phyloP scores from a whole-genome alignment of 1,284 basidiomycete genomes.

The Trichosporon sp. region DNA sequence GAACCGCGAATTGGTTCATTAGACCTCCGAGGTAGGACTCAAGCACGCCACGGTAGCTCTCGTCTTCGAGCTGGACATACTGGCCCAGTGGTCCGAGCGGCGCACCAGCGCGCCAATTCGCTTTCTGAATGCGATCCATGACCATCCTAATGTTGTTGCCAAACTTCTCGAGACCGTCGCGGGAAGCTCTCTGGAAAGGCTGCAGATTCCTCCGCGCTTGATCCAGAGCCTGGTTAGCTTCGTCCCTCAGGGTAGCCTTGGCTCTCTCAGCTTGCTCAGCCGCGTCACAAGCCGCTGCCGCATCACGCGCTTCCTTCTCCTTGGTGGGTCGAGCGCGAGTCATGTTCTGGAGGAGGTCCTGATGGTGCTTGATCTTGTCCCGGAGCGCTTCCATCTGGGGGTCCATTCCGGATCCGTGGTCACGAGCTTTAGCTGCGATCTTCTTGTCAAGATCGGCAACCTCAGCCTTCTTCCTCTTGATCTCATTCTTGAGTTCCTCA shows the following conservation, averaged over 20 bases:
- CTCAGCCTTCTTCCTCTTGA: slow-evolving; percentile 1
- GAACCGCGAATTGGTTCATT: slow-evolving; percentile 77
- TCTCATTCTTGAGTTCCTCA: background rate
- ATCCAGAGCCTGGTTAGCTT: background rate
- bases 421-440: background rate
- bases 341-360: slow-evolving; percentile 24
- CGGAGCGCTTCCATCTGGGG: slow-evolving; percentile 2
- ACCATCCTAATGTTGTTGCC: slow-evolving; percentile 45
- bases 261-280: background rate
- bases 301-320: background rate
- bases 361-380: background rate
- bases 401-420: background rate
- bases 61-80: slow-evolving; percentile 73
- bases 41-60: slow-evolving; percentile 69
- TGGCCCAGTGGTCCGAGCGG: slow-evolving; percentile 87
- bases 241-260: background rate
- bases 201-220: slow-evolving; percentile 10
- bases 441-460: slow-evolving; percentile 1
- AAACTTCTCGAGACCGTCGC: slow-evolving; percentile 58
- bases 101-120: slow-evolving; percentile 67
- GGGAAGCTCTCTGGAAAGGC: background rate
- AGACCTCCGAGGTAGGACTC: slow-evolving; percentile 66
- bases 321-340: slow-evolving; percentile 21
- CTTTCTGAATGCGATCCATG: slow-evolving; percentile 64
- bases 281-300: background rate